phyloP scores from a whole-genome alignment of 768 basidiomycete genomes.

The Harrya chromipes region DNA sequence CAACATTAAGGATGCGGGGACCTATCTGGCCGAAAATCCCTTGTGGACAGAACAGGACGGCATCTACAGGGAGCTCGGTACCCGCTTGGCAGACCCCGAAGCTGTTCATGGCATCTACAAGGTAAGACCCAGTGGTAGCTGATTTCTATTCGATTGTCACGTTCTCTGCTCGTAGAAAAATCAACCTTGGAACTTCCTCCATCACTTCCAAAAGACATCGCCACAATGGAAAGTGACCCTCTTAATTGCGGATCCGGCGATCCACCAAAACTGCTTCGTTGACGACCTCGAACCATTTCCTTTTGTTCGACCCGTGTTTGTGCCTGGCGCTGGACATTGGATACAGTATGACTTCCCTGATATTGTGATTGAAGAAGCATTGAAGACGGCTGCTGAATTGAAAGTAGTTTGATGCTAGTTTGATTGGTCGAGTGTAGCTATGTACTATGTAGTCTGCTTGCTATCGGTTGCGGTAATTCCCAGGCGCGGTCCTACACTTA shows the following conservation, averaged over 20 bases:
- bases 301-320: constrained; percentile 7
- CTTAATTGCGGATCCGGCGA: constrained; percentile 8
- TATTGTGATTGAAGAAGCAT: constrained; percentile 9
- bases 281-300: constrained; percentile 6
- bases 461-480: no score
- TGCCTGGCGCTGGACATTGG: constrained; percentile 15
- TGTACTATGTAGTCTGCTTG: no score
- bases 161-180: constrained; percentile 5
- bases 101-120: constrained; percentile 4
- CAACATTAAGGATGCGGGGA: background rate
- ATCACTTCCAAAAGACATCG: constrained; percentile 3
- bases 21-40: constrained; percentile 8
- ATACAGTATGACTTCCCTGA: constrained; percentile 19
- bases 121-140: background rate
- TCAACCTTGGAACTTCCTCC: constrained; percentile 16
- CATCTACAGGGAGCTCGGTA: constrained; percentile 7
- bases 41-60: constrained; percentile 10
- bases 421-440: no score
- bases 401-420: background rate
- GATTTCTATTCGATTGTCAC: background rate
- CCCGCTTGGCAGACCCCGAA: constrained; percentile 1
- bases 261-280: constrained; percentile 5
- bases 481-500: no score
- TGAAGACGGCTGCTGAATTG: constrained; percentile 1
- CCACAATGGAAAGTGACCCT: constrained; percentile 4